Percentiles rank a stretch among this genome's conserved stretches.
phyloP scores from a whole-genome alignment of 192 early-diverging fungal species.

The Phlyctochytrium arcticum region DNA sequence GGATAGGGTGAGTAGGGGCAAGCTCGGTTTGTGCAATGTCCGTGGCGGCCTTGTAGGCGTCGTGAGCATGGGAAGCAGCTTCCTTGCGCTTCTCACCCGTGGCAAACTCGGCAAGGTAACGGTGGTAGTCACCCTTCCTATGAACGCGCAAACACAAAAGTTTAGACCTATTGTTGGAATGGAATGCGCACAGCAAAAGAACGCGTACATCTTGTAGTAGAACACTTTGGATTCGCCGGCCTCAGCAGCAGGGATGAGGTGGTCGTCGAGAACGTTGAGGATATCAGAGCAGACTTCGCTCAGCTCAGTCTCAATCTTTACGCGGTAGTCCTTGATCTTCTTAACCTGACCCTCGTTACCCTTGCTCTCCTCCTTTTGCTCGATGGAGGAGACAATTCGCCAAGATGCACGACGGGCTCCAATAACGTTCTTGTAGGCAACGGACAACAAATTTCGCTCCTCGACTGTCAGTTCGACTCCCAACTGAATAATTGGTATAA shows the following conservation, averaged over 20 bases:
- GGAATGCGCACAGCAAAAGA: background rate
- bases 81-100: conserved; percentile 79
- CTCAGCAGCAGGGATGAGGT: conserved; percentile 87
- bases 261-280: conserved; percentile 80
- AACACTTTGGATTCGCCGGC: conserved; percentile 99
- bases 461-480: conserved; percentile 92
- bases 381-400: conserved; percentile 99
- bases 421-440: conserved; percentile 99
- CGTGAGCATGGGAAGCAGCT: conserved; percentile 78
- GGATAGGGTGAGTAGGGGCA: conserved; percentile 97
- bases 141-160: too few species aligned
- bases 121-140: conserved; percentile 99
- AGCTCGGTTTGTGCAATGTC: conserved; percentile 93
- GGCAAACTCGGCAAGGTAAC: conserved; percentile 98
- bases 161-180: conserved; percentile 1
- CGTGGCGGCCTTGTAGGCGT: conserved; percentile 93
- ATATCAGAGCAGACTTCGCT: conserved; percentile 95
- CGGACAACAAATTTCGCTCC: conserved; percentile 97
- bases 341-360: conserved; percentile 86
- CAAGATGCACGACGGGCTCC: conserved; percentile 98
- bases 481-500: conserved; percentile 71
- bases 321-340: conserved; percentile 91
- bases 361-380: conserved; percentile 97
- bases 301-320: conserved; percentile 94
- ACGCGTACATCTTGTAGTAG: conserved; percentile 96